Base-by-base conservation (phyloP, 352 stramenopile species). In the Phytopythium boreale region DNA sequence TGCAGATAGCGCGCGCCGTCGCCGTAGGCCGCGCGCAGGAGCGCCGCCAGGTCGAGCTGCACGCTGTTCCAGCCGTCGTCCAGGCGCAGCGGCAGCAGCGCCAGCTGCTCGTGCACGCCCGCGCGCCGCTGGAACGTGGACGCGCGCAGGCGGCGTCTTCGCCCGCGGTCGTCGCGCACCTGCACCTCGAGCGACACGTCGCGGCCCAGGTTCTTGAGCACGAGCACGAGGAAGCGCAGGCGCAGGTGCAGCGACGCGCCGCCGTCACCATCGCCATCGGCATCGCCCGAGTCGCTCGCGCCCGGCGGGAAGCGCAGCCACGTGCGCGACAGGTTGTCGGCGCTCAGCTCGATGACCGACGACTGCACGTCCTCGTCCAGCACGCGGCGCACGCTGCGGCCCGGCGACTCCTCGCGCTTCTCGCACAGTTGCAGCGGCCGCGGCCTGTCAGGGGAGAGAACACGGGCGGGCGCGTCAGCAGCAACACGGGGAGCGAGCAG, bases 371-470 rank as follows among this genome's bases (percentile, higher is more conserved):
- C 68, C 27, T 83, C 75, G 55, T 88, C 79, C 56, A 88, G 72
- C 59, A 87, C 74, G 20, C 79, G 75, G 29, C 67, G 51, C 27
- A 88, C 68, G 62, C 67, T 75, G 26, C 43, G 43, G 46, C 37
- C 65, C 15, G 64, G 62, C 8, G 44, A 15, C 46, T 80, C 71
- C 50, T 80, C 66, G 34, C 74, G 71, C 66, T 85, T 88, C 64
- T 87, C 76, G 65, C 79, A 88, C 10, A 88, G 77, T 64, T 82
- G 79, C 60, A 88, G 73, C 60, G 79, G 79, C 56, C 80, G 79
- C 31, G 75, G 70, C 4, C 77, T 86, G 61, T 36, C 44, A 44
- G 46, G 9, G n/a, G 1, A 27, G 6, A 51, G n/a, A 19, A 6
- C 34, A 39, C 34, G 10, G 19, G 37, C 55, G 34, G 36, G 34